Conservation (phyloP, 495 filamentous ascomycete species). For the Trichocladium uniseriatum region DNA sequence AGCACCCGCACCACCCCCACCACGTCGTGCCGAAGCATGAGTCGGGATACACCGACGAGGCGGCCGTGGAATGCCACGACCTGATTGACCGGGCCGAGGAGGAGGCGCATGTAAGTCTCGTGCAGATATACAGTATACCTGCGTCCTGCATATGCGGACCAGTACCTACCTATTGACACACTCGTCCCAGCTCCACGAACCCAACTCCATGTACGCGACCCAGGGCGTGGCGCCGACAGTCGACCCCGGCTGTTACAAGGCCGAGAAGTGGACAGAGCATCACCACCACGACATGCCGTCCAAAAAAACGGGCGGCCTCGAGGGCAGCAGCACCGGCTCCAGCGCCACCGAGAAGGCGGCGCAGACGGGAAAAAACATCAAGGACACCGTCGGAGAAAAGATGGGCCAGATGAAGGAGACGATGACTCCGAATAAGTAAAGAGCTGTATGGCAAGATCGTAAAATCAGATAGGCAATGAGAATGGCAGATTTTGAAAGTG, state of each 20-base stretch:
- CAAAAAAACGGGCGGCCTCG: constrained; percentile 6
- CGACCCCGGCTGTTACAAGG: constrained; percentile 2
- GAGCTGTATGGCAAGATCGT: too few relatives aligned
- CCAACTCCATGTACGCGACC: constrained; percentile 14
- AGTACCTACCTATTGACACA: too few relatives aligned
- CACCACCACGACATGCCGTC: too few relatives aligned
- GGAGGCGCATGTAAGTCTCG: constrained; percentile 18
- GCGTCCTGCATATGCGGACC: too few relatives aligned
- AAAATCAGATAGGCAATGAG: too few relatives aligned
- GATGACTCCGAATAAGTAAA: constrained; percentile 17
- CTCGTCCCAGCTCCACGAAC: constrained; percentile 19
- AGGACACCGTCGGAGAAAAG: constrained; percentile 13
- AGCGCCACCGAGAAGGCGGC: constrained; percentile 4
- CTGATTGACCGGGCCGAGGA: constrained; percentile 25
- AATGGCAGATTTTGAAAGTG: too few relatives aligned
- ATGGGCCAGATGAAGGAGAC: constrained; percentile 18
- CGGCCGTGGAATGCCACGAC: constrained; percentile 21
- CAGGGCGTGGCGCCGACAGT: too few relatives aligned
- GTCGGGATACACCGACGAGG: constrained; percentile 23
- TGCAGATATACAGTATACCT: too few relatives aligned
- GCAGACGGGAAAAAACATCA: constrained; percentile 9
- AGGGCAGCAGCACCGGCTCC: not conserved
- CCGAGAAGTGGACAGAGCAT: too few relatives aligned
- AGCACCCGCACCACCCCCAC: constrained; percentile 12
- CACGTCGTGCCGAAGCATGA: constrained; percentile 11